Evolutionary conservation across 2,329 filamentous ascomycete species (phyloP).

Genomic region (Clarireedia paspali): DNA sequence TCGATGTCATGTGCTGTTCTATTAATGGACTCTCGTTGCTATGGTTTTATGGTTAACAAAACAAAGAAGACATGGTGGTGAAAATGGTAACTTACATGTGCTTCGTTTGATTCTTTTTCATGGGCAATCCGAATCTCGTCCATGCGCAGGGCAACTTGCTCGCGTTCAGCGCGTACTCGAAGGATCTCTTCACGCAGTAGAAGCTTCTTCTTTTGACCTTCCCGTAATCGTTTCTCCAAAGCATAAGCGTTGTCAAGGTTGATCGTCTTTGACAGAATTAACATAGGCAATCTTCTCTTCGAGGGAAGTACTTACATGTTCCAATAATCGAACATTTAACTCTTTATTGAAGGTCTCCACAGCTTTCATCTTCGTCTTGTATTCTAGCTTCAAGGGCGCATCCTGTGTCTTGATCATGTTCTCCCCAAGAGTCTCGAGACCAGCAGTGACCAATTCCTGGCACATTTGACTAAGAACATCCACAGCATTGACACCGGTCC

Average conservation of each 20-base stretch:
- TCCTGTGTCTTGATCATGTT: conserved; percentile 36
- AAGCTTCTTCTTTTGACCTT: conserved; percentile 49
- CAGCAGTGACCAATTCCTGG: conserved; percentile 49
- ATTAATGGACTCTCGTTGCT: conserved; percentile 45
- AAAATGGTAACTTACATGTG: conserved; percentile 34
- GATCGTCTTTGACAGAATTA: conserved; percentile 38
- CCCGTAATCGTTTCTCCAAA: conserved; percentile 48
- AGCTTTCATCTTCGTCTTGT: conserved; percentile 46
- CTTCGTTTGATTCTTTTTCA: conserved; percentile 44
- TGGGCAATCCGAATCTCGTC: conserved; percentile 55
- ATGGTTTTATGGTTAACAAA: conserved; percentile 13
- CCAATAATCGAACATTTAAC: conserved; percentile 45
- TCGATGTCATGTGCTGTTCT: conserved; percentile 55
- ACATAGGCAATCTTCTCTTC: conserved; percentile 8
- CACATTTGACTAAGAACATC: conserved; percentile 57
- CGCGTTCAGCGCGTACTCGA: conserved; percentile 48
- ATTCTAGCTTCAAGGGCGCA: conserved; percentile 43
- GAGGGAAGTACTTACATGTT: conserved; percentile 42
- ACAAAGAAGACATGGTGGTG: not conserved
- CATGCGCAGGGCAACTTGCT: conserved; percentile 54
- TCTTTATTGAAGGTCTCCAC: conserved; percentile 53
- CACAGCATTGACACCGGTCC: conserved; percentile 50
- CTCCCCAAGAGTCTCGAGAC: conserved; percentile 40
- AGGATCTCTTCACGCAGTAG: conserved; percentile 52
- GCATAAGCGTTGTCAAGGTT: conserved; percentile 51